Percentiles rank a stretch among this genome's conserved stretches.
Evolutionary conservation across 2,329 filamentous ascomycete species (phyloP).

Genomic region (Stemphylium lycopersici): DNA sequence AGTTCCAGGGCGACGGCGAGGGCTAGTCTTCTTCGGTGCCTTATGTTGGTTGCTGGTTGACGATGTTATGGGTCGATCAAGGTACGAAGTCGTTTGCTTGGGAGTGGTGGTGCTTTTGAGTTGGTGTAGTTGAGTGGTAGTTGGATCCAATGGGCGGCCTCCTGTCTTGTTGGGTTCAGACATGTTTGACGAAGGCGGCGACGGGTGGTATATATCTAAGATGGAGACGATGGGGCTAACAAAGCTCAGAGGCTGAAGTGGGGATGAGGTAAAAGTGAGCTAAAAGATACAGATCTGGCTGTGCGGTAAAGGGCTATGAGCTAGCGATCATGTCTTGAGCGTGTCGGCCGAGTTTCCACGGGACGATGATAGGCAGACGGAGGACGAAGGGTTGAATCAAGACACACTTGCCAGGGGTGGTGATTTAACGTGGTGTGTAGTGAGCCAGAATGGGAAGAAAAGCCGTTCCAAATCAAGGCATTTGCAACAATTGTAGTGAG

Average conservation of each 20-base stretch:
- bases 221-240: conserved; percentile 31
- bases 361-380: conserved; percentile 38
- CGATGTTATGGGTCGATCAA: conserved; percentile 29
- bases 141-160: conserved; percentile 39
- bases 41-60: conserved; percentile 36
- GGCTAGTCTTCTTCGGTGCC: conserved; percentile 26
- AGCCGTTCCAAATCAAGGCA: conserved; percentile 45
- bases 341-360: conserved; percentile 34
- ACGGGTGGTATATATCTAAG: conserved; percentile 42
- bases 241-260: conserved; percentile 43
- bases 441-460: conserved; percentile 33
- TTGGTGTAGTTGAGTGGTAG: conserved; percentile 28
- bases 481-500: conserved; percentile 37
- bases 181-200: conserved; percentile 39
- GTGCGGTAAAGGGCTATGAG: conserved; percentile 40
- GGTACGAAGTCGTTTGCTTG: conserved; percentile 19
- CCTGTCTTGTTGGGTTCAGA: conserved; percentile 41
- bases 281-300: conserved; percentile 41
- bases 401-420: conserved; percentile 35
- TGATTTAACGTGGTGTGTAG: conserved; percentile 31
- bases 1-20: conserved; percentile 37
- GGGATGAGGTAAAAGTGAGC: conserved; percentile 33
- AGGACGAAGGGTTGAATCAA: conserved; percentile 39
- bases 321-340: conserved; percentile 40
- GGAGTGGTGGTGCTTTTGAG: conserved; percentile 27